Evolutionary conservation across 768 basidiomycete species (phyloP).

Genomic region (Wakefieldia striispora): DNA sequence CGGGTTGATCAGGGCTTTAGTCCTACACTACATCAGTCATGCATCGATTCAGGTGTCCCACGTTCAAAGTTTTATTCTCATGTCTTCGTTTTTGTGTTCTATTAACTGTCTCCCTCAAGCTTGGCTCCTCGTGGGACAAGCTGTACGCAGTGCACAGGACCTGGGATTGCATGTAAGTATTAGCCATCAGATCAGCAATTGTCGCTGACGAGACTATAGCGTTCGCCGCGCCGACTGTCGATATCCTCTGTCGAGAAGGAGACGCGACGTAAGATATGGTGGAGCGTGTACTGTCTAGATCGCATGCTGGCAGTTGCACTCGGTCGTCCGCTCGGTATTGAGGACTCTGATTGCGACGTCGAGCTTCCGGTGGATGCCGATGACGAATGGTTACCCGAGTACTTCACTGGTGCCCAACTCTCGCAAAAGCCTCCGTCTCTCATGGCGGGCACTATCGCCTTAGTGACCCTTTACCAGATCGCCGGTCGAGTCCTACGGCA

Average conservation of each 20-base stretch:
- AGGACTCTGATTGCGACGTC: slow-evolving; percentile 89
- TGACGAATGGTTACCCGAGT: slow-evolving; percentile 72
- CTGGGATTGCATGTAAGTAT: slow-evolving; percentile 83
- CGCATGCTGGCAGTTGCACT: slow-evolving; percentile 90
- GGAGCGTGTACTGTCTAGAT: slow-evolving; percentile 88
- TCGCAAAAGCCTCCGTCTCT: slow-evolving; percentile 57
- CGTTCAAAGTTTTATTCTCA: slow-evolving; percentile 85
- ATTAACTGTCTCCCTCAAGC: slow-evolving; percentile 93
- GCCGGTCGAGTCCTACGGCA: slow-evolving; percentile 78
- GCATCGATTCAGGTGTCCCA: slow-evolving; percentile 81
- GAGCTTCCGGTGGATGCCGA: slow-evolving; percentile 83
- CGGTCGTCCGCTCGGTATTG: slow-evolving; percentile 84
- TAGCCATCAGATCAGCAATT: not conserved
- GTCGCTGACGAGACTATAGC: slow-evolving; percentile 43
- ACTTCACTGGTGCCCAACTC: slow-evolving; percentile 63
- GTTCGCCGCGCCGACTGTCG: slow-evolving; percentile 73
- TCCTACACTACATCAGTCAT: slow-evolving; percentile 90
- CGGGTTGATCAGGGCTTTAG: slow-evolving; percentile 60
- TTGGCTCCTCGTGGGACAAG: slow-evolving; percentile 91
- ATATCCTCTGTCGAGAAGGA: slow-evolving; percentile 81
- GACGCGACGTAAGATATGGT: slow-evolving; percentile 89
- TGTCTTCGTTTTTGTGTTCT: slow-evolving; percentile 89
- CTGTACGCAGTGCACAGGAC: slow-evolving; percentile 86
- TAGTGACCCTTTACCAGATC: slow-evolving; percentile 80
- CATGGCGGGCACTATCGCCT: slow-evolving; percentile 78